Evolutionary conservation across 2,329 filamentous ascomycete genomes (phyloP).

Genomic region (Neonectria neomacrospora): DNA sequence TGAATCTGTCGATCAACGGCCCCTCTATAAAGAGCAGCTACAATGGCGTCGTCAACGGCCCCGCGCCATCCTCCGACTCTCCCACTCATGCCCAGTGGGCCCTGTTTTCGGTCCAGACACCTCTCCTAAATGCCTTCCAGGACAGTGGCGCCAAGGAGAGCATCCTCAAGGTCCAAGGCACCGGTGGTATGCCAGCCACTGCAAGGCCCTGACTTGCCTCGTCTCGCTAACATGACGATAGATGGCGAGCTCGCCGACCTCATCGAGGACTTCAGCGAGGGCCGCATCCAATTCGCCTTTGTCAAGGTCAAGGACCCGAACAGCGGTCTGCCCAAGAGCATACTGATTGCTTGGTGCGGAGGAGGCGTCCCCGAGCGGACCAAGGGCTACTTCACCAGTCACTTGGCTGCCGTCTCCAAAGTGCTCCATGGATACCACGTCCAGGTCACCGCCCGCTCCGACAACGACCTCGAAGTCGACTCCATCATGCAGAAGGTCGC

Average conservation of each 20-base stretch:
- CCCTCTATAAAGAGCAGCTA: slow-evolving; percentile 88
- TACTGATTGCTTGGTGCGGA: slow-evolving; percentile 96
- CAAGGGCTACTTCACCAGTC: slow-evolving; percentile 98
- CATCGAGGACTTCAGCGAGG: slow-evolving; percentile 96
- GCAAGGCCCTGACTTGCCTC: background rate
- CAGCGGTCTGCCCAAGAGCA: slow-evolving; percentile 86
- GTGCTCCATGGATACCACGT: slow-evolving; percentile 97
- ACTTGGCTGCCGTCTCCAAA: slow-evolving; percentile 88
- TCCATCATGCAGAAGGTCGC: slow-evolving; percentile 92
- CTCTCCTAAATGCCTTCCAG: slow-evolving; percentile 92
- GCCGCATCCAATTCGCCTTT: slow-evolving; percentile 95
- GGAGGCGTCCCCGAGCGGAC: slow-evolving; percentile 98
- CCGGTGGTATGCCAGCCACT: slow-evolving; percentile 71
- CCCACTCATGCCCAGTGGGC: slow-evolving; percentile 93
- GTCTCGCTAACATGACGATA: slow-evolving; percentile 51
- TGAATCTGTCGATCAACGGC: slow-evolving; percentile 83
- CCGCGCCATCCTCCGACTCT: slow-evolving; percentile 67
- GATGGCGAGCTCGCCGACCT: slow-evolving; percentile 92
- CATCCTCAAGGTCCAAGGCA: slow-evolving; percentile 91
- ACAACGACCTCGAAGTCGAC: slow-evolving; percentile 87
- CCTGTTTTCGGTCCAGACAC: slow-evolving; percentile 91
- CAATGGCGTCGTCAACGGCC: slow-evolving; percentile 66
- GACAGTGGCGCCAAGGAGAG: slow-evolving; percentile 89
- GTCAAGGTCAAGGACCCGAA: slow-evolving; percentile 97
- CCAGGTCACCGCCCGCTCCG: slow-evolving; percentile 93